phyloP scores from a whole-genome alignment of 495 filamentous ascomycete genomes.

The Tuber borchii region DNA sequence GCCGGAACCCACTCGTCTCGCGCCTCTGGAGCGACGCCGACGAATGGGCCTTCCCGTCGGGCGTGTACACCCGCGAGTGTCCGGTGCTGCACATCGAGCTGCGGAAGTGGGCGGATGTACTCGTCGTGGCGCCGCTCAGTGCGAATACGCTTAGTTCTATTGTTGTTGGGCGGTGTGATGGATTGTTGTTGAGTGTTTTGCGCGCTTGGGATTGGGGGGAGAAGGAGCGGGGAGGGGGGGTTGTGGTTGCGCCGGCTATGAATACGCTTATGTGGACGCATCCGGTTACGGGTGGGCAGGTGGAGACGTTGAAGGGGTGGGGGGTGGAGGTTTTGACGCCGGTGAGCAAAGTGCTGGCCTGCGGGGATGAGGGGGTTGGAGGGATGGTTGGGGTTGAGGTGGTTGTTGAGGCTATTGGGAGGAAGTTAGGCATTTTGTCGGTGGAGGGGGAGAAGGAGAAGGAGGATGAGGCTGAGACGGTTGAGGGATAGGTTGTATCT shows the following conservation, averaged over 20 bases:
- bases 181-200: constrained; percentile 64
- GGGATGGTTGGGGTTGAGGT: constrained; percentile 72
- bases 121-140: constrained; percentile 70
- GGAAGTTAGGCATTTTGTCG: constrained; percentile 39
- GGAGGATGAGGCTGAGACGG: background rate
- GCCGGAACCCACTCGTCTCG: constrained; percentile 48
- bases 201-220: constrained; percentile 67
- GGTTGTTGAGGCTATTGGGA: constrained; percentile 59
- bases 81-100: constrained; percentile 80
- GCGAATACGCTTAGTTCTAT: constrained; percentile 82
- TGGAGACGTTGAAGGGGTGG: constrained; percentile 52
- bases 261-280: constrained; percentile 89
- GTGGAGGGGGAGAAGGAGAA: background rate
- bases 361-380: constrained; percentile 70
- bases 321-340: constrained; percentile 65
- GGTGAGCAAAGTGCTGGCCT: constrained; percentile 66
- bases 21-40: constrained; percentile 56
- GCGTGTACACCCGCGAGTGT: constrained; percentile 48
- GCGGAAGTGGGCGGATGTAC: constrained; percentile 68
- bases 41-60: constrained; percentile 74
- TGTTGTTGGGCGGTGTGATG: constrained; percentile 58
- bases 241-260: constrained; percentile 64
- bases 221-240: constrained; percentile 4
- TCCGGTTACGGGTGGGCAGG: constrained; percentile 66
- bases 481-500: background rate